These are phyloP conservation scores for Xylariaceae sp. DNA, from an alignment of 2,329 filamentous ascomycete species.

Conservation along the genomic window DNA sequence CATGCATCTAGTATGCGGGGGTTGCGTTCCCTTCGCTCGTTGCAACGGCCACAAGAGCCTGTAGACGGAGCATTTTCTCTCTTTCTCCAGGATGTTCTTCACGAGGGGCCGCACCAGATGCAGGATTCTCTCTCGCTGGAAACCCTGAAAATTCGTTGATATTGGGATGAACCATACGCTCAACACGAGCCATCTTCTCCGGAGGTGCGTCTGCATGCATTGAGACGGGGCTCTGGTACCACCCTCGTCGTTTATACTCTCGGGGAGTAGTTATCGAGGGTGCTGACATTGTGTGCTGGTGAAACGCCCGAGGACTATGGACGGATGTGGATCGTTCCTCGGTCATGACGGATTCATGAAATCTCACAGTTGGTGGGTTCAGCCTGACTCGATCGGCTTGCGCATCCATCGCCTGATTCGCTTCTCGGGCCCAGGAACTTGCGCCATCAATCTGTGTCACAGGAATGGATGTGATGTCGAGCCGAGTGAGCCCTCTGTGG, in stretches of 20 bases:
- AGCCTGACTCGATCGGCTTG: slow-evolving; percentile 59
- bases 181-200: slow-evolving; percentile 54
- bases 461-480: slow-evolving; percentile 64
- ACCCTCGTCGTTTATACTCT: slow-evolving; percentile 71
- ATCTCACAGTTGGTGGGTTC: slow-evolving; percentile 59
- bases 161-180: slow-evolving; percentile 65
- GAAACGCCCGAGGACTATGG: slow-evolving; percentile 43
- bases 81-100: slow-evolving; percentile 45
- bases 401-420: slow-evolving; percentile 60
- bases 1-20: slow-evolving; percentile 38
- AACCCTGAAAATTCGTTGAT: slow-evolving; percentile 60
- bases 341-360: slow-evolving; percentile 55
- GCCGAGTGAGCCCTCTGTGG: slow-evolving; percentile 69
- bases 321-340: slow-evolving; percentile 32
- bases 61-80: slow-evolving; percentile 61
- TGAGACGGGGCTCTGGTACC: slow-evolving; percentile 67
- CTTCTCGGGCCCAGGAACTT: slow-evolving; percentile 63
- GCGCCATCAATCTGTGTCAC: slow-evolving; percentile 60
- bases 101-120: slow-evolving; percentile 38
- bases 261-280: slow-evolving; percentile 62
- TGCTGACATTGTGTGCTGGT: slow-evolving; percentile 67
- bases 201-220: slow-evolving; percentile 47
- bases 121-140: slow-evolving; percentile 47
- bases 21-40: slow-evolving; percentile 59
- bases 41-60: slow-evolving; percentile 70